Evolutionary conservation across 148 eudicot genomes (phyloP).

Genomic region (Cornus kousa): DNA sequence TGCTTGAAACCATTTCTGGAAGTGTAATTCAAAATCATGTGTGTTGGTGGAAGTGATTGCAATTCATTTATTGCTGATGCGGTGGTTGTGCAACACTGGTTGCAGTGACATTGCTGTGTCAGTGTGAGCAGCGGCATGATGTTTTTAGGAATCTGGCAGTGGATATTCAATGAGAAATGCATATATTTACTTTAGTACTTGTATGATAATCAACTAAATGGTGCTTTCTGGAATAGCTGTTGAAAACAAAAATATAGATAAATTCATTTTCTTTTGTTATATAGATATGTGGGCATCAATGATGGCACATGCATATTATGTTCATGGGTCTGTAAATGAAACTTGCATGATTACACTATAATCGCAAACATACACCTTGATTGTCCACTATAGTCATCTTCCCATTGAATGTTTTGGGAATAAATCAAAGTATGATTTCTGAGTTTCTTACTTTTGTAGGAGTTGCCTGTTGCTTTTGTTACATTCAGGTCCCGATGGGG

Average conservation of each 20-base stretch:
- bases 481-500: conserved; percentile 76
- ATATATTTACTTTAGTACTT: too few relatives aligned
- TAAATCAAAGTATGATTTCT: neutral
- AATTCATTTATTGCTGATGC: neutral
- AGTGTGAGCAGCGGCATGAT: neutral
- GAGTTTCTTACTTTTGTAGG: conserved; percentile 30
- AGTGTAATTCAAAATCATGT: neutral
- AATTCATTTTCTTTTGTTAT: neutral
- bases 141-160: too few relatives aligned
- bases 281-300: neutral
- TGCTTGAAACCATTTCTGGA: neutral
- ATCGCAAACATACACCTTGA: neutral
- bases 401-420: neutral
- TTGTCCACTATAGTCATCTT: neutral
- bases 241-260: neutral
- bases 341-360: too few relatives aligned
- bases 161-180: neutral
- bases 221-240: neutral
- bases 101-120: neutral
- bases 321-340: neutral
- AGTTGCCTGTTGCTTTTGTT: conserved; percentile 87
- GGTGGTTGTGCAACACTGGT: neutral
- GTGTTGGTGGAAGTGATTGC: neutral
- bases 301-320: neutral
- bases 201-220: neutral